Percentiles rank a stretch among this genome's conserved stretches.
These are phyloP conservation scores for Mycena vulgaris DNA, from an alignment of 768 basidiomycete genomes.

Conservation along the genomic window DNA sequence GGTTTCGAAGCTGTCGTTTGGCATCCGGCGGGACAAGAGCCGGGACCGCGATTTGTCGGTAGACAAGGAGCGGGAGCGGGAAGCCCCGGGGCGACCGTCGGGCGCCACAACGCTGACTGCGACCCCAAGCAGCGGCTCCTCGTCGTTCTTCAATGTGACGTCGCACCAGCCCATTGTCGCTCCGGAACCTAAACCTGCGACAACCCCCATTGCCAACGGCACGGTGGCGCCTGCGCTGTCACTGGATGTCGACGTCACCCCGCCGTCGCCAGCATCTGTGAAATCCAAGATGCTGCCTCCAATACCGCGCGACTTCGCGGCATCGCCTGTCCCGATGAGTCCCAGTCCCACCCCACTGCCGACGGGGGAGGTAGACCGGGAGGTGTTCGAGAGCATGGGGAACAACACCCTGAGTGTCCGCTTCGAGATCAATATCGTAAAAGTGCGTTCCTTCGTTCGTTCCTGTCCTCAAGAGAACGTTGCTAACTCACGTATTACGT, in stretches of 20 bases:
- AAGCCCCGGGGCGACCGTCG: constrained; percentile 57
- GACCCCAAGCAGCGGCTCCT: constrained; percentile 84
- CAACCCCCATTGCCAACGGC: constrained; percentile 24
- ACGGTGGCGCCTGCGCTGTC: constrained; percentile 35
- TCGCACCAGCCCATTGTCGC: constrained; percentile 59
- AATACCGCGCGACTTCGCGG: constrained; percentile 81
- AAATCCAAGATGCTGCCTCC: constrained; percentile 82
- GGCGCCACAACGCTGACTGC: constrained; percentile 67
- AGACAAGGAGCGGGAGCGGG: constrained; percentile 58
- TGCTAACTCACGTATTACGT: constrained; percentile 21
- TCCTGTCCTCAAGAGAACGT: not conserved
- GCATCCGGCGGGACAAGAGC: constrained; percentile 69
- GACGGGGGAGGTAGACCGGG: constrained; percentile 76
- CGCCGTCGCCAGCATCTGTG: constrained; percentile 58
- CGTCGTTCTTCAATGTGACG: constrained; percentile 89
- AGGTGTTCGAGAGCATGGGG: constrained; percentile 81
- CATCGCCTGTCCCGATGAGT: constrained; percentile 47
- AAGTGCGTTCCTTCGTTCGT: constrained; percentile 67
- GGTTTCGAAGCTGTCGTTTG: constrained; percentile 85
- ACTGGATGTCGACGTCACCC: constrained; percentile 50
- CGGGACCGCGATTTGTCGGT: constrained; percentile 64
- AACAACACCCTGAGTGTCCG: constrained; percentile 89
- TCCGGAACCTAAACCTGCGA: constrained; percentile 28
- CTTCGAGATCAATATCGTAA: constrained; percentile 98
- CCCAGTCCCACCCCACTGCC: constrained; percentile 68